phyloP scores from a whole-genome alignment of 768 basidiomycete genomes.

The Amanita molliuscula region DNA sequence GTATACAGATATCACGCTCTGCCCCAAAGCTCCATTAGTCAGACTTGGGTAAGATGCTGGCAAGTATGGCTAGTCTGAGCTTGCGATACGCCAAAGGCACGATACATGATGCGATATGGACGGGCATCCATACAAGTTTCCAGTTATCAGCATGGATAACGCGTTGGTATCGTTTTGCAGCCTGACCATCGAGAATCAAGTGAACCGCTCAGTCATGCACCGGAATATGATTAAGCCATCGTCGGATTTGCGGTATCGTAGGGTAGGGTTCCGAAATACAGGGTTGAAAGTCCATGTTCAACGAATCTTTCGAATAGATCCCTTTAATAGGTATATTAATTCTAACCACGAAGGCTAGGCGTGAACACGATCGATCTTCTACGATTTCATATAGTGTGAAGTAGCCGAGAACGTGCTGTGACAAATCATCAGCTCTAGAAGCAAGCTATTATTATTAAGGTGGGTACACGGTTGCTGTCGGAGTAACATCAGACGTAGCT shows the following conservation, averaged over 20 bases:
- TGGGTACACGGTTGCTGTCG: neutral
- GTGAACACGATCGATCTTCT: neutral
- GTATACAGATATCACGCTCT: neutral
- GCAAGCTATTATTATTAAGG: neutral
- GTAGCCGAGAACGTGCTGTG: conserved; percentile 1
- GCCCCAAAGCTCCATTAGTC: neutral
- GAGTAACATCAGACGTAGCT: neutral
- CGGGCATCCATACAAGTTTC: neutral
- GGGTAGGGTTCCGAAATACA: neutral
- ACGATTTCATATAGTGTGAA: conserved; percentile 1
- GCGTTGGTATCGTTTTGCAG: neutral
- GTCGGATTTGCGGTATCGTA: neutral
- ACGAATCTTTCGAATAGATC: neutral
- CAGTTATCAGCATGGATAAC: neutral
- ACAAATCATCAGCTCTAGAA: neutral
- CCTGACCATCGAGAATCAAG: neutral
- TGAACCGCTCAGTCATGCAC: neutral
- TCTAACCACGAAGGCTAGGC: neutral
- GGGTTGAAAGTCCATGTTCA: neutral
- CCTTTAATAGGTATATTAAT: conserved; percentile 3
- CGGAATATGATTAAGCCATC: neutral
- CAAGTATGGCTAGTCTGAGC: neutral
- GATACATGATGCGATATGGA: neutral
- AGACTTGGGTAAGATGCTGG: neutral
- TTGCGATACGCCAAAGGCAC: neutral